Evolutionary conservation across 164 flowering plant genomes (phyloP).

Genomic region (Chimonanthus praecox): DNA sequence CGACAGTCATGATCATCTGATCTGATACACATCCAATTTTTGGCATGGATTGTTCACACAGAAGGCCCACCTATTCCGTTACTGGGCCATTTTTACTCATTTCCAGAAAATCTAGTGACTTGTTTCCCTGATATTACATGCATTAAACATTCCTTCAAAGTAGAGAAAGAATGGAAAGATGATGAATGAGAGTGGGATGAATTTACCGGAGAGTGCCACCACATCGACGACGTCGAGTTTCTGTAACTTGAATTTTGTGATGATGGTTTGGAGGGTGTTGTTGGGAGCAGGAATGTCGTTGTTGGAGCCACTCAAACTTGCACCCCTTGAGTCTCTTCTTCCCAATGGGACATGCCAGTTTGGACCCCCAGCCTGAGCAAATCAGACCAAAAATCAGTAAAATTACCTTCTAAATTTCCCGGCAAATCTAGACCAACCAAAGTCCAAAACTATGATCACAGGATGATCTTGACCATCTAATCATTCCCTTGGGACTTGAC

Average conservation of each 20-base stretch:
- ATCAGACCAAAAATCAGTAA: not conserved
- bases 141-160: no score
- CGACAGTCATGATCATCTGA: no score
- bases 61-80: not conserved
- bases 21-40: not conserved
- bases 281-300: slow-evolving; percentile 93
- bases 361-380: slow-evolving; percentile 74
- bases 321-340: slow-evolving; percentile 80
- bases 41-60: not conserved
- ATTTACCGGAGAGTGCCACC: slow-evolving; percentile 83
- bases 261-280: slow-evolving; percentile 86
- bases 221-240: slow-evolving; percentile 75
- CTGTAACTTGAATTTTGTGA: slow-evolving; percentile 70
- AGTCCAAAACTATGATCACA: no score
- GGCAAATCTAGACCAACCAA: no score
- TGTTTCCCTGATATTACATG: not conserved
- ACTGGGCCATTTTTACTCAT: not conserved
- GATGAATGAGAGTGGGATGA: not conserved
- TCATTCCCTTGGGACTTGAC: not conserved
- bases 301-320: slow-evolving; percentile 96
- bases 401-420: no score
- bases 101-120: not conserved
- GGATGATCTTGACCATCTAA: not conserved
- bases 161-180: no score
- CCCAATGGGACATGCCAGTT: slow-evolving; percentile 93